A percentile compares a stretch with the other conserved stretches of the same genome.
phyloP scores from a whole-genome alignment of 768 basidiomycete genomes.

The Mycena venus region DNA sequence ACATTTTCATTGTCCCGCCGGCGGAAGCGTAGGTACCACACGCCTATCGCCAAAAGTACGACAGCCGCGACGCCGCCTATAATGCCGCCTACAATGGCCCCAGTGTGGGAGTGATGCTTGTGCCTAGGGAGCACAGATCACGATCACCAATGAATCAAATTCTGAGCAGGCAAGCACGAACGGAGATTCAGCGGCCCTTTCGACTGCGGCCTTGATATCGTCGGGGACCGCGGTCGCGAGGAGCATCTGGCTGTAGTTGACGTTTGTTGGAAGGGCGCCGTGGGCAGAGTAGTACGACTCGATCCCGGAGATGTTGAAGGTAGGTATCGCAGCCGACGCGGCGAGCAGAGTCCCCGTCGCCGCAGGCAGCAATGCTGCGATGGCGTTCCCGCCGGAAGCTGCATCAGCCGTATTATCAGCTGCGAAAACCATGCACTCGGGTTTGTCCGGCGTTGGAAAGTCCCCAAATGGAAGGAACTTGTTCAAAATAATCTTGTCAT shows the following conservation, averaged over 20 bases:
- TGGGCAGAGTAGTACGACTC: conserved; percentile 20
- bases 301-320: conserved; percentile 14
- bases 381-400: neutral
- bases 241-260: conserved; percentile 24
- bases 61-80: neutral
- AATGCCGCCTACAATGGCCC: neutral
- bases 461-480: conserved; percentile 3
- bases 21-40: neutral
- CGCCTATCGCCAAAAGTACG: neutral
- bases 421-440: conserved; percentile 20
- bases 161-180: neutral
- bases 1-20: neutral
- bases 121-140: neutral
- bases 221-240: conserved; percentile 13
- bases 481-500: neutral
- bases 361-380: conserved; percentile 5
- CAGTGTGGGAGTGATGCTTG: neutral
- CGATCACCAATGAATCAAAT: neutral
- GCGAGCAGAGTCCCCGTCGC: conserved; percentile 16
- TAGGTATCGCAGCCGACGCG: conserved; percentile 15
- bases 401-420: neutral
- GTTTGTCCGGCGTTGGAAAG: neutral
- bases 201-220: conserved; percentile 12
- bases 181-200: neutral
- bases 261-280: conserved; percentile 17